Evolutionary conservation across 148 eudicot genomes (phyloP), one percentile per base, ranked within the genome.

Genomic region (Chenopodium berlandieri): DNA sequence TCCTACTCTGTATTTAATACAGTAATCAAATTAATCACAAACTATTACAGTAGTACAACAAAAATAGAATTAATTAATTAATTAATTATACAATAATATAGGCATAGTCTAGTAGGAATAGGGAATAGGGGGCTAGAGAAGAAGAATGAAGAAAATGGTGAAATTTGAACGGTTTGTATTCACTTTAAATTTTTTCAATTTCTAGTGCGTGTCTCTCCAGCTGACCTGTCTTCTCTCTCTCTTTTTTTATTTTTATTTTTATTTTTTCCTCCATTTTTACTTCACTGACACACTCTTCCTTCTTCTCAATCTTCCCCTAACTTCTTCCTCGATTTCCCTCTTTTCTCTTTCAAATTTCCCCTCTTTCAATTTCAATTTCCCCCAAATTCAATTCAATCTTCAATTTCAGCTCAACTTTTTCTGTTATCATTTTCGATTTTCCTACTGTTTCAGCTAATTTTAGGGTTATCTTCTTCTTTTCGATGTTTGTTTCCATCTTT

Each of bases 261-360:
- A 31, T 31, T 31, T 31, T 31, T 31, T 44, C 25, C 23, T 25
- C 32, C 72, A 34, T 9, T 37, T 71, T 23, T 71, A 58, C 70
- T 71, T 34, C 76, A 71, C 69, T 71, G 56, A 60, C 76, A 54
- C 67, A 67, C 76, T 54, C 37, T 50, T 71, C 31, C 40, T 2
- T 56, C 25, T 48, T 50, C 31, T 37, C 40, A 75, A 20, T 27
- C 34, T 27, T 13, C 63, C 63, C n/a, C 63, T 1, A 16, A 56
- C 22, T 9, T 50, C 54, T 20, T 58, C 22, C 7, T 58, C 63
- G n/a, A 58, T 58, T 58, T 16, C 63, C 63, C 73, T 64, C 60
- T 73, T 23, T 50, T 50, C 12, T 13, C 14, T 50, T 50, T 9
- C 54, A 50, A 50, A 50, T 9, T 50, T 50, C 54, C 54, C 54